Percentiles rank a stretch among this genome's conserved stretches.
Conservation (phyloP, 2,329 filamentous ascomycete genomes). For the Ploettnerulaceae sp. region DNA sequence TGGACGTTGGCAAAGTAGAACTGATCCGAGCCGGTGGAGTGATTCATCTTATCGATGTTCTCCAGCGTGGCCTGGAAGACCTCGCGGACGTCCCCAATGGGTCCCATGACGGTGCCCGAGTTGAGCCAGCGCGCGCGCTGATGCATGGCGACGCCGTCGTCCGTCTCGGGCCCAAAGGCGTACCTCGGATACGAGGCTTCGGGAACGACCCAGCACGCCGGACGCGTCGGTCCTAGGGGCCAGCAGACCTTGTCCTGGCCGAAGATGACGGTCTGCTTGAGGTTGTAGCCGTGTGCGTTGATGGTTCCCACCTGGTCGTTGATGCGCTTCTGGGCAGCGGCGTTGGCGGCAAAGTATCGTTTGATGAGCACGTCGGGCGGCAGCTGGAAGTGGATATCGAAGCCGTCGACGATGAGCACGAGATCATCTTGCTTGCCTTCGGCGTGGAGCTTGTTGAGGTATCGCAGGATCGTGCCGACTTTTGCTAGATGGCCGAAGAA, state of each 20-base stretch:
- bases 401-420: conserved; percentile 4
- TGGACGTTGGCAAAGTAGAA: neutral
- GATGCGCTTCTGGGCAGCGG: neutral
- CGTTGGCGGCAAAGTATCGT: conserved; percentile 31
- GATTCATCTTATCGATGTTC: neutral
- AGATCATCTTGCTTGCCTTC: neutral
- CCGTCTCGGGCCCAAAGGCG: neutral
- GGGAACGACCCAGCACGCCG: neutral
- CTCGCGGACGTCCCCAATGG: neutral
- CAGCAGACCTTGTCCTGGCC: conserved; percentile 1
- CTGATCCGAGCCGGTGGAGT: neutral
- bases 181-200: neutral
- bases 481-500: neutral
- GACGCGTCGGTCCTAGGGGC: neutral
- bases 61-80: neutral
- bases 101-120: neutral
- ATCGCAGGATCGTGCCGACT: neutral
- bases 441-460: neutral
- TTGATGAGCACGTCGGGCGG: conserved; percentile 1
- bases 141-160: neutral
- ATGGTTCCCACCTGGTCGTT: neutral
- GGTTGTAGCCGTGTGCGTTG: neutral
- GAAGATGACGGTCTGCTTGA: conserved; percentile 2
- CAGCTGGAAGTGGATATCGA: conserved; percentile 5
- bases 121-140: neutral